These are phyloP conservation scores for Enteropsectra breve DNA, from an alignment of 371 early-diverging fungal species.

Conservation along the genomic window DNA sequence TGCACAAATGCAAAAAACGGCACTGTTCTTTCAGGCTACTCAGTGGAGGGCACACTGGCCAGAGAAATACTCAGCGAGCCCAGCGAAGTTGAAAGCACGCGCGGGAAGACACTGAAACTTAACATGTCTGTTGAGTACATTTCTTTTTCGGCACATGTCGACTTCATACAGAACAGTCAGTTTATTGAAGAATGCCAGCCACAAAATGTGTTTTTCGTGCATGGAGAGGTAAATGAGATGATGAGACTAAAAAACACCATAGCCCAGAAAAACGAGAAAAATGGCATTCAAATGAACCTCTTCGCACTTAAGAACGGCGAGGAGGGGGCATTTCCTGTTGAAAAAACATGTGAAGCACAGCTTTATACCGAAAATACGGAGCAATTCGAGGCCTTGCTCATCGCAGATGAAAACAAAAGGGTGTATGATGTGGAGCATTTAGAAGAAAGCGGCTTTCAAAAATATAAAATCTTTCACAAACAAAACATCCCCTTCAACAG, in stretches of 20 bases:
- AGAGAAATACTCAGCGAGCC: slow-evolving; percentile 87
- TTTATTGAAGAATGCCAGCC: slow-evolving; percentile 92
- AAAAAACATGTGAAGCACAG: slow-evolving; percentile 60
- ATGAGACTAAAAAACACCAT: slow-evolving; percentile 79
- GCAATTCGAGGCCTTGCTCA: slow-evolving; percentile 42
- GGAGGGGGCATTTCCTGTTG: slow-evolving; percentile 75
- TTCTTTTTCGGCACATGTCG: slow-evolving; percentile 97
- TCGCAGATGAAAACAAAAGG: slow-evolving; percentile 17
- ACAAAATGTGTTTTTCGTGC: slow-evolving; percentile 88
- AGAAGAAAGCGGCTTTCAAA: slow-evolving; percentile 15
- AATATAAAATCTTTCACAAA: slow-evolving; percentile 32
- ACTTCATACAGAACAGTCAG: slow-evolving; percentile 87
- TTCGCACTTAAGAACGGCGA: slow-evolving; percentile 86
- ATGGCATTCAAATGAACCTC: slow-evolving; percentile 68
- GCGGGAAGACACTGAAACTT: slow-evolving; percentile 77
- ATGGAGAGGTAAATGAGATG: slow-evolving; percentile 97
- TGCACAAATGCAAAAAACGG: slow-evolving; percentile 85
- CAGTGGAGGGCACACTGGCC: slow-evolving; percentile 93
- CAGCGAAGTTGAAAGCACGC: slow-evolving; percentile 70
- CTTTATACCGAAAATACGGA: slow-evolving; percentile 22
- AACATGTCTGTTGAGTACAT: slow-evolving; percentile 86
- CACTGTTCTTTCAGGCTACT: slow-evolving; percentile 92
- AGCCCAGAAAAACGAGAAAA: slow-evolving; percentile 70
- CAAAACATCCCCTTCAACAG: slow-evolving; percentile 50
- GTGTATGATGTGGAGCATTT: slow-evolving; percentile 33